Percentiles rank a stretch among this genome's conserved stretches.
phyloP scores from a whole-genome alignment of 768 basidiomycete genomes.

The Termitomyces sp. region DNA sequence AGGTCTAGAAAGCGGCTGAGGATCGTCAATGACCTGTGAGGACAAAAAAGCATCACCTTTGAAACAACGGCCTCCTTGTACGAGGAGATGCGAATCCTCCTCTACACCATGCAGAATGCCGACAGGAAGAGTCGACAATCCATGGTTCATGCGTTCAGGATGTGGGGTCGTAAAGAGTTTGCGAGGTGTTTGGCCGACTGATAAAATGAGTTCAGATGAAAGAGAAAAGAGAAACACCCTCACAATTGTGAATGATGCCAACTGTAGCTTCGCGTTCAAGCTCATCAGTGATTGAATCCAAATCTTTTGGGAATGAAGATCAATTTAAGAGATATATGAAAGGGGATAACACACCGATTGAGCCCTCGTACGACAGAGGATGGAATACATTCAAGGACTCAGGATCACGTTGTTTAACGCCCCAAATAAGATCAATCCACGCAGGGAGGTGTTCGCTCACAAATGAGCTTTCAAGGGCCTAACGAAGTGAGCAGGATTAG shows the following conservation, averaged over 20 bases:
- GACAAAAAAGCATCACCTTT: constrained; percentile 38
- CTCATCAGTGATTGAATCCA: constrained; percentile 83
- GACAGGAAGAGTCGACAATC: constrained; percentile 67
- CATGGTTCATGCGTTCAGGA: constrained; percentile 70
- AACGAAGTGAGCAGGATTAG: not conserved
- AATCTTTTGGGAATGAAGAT: constrained; percentile 41
- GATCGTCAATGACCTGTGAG: not conserved
- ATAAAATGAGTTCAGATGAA: not conserved
- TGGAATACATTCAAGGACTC: constrained; percentile 84
- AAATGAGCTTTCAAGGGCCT: constrained; percentile 86
- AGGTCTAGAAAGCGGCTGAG: constrained; percentile 35
- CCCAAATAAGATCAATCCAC: constrained; percentile 97
- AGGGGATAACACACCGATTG: constrained; percentile 53
- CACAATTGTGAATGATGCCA: constrained; percentile 94
- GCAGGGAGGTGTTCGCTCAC: constrained; percentile 80
- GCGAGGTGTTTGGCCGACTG: constrained; percentile 89
- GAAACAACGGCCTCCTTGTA: constrained; percentile 51
- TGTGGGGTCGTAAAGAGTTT: constrained; percentile 80
- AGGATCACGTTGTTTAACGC: constrained; percentile 76
- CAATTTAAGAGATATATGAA: not conserved
- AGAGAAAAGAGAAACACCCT: constrained; percentile 13
- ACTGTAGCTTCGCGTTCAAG: constrained; percentile 89
- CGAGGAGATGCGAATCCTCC: constrained; percentile 74
- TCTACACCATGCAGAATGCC: constrained; percentile 73
- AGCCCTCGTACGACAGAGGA: constrained; percentile 90